Evolutionary conservation across 805 yeast species (phyloP).

Genomic region (Saccharomycopsis babjevae): DNA sequence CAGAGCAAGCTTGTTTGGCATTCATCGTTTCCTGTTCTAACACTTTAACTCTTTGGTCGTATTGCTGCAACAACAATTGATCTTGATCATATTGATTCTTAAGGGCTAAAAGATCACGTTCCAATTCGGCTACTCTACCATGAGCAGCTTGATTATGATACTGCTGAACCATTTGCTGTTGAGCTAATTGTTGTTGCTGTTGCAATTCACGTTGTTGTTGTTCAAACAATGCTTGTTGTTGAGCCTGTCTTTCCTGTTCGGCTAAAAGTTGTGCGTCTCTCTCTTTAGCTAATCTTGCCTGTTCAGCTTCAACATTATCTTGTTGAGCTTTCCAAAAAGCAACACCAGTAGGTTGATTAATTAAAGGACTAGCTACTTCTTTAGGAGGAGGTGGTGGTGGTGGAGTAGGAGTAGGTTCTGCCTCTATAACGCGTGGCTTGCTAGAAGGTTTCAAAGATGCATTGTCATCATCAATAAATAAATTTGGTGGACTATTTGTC

Average conservation of each 20-base stretch:
- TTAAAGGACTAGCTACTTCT: constrained; percentile 28
- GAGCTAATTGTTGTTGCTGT: constrained; percentile 58
- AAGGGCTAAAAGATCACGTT: constrained; percentile 65
- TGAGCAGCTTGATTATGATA: constrained; percentile 68
- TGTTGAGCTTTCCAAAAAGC: constrained; percentile 39
- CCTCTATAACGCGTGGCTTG: constrained; percentile 21
- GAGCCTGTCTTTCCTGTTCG: constrained; percentile 57
- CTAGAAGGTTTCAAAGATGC: constrained; percentile 12
- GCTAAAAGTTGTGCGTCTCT: constrained; percentile 53
- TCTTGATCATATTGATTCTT: constrained; percentile 80
- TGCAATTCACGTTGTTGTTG: constrained; percentile 65
- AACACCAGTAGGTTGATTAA: constrained; percentile 45
- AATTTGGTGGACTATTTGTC: constrained; percentile 26
- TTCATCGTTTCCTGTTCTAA: constrained; percentile 63
- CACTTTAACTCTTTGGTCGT: constrained; percentile 74
- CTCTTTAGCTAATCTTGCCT: constrained; percentile 48
- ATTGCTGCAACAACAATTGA: constrained; percentile 74
- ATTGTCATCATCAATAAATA: constrained; percentile 23
- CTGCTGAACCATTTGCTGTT: constrained; percentile 55
- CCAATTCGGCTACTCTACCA: constrained; percentile 70
- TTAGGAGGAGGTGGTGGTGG: constrained; percentile 25
- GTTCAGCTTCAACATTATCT: constrained; percentile 46
- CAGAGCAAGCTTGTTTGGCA: constrained; percentile 53
- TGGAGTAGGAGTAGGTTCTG: constrained; percentile 26
- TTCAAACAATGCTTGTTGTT: constrained; percentile 58